Percentiles rank a stretch among this genome's conserved stretches.
Conservation (phyloP, 2,329 filamentous ascomycete genomes). For the Cordyceps farinosa region DNA sequence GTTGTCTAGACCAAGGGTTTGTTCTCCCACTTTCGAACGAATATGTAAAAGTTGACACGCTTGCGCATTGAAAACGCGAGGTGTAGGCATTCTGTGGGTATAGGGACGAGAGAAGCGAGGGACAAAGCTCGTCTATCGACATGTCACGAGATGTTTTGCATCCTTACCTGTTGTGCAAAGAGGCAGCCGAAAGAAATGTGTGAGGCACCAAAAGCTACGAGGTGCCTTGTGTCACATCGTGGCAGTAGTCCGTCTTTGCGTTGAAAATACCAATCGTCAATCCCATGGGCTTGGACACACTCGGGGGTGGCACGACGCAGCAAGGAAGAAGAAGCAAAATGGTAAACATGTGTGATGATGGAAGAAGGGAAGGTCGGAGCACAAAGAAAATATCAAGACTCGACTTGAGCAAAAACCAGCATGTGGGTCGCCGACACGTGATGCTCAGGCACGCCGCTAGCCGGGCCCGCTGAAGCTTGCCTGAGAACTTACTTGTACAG, state of each 20-base stretch:
- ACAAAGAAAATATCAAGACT: conserved; percentile 9
- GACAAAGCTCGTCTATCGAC: neutral
- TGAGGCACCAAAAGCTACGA: conserved; percentile 1
- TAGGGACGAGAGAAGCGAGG: neutral
- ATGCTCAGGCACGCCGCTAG: neutral
- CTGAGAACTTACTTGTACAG: neutral
- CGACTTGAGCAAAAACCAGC: conserved; percentile 3
- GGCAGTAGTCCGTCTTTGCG: neutral
- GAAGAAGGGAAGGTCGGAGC: neutral
- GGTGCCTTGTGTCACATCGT: neutral
- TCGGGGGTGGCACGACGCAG: neutral
- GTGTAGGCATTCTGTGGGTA: conserved; percentile 61
- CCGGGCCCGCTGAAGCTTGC: neutral
- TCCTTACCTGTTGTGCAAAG: conserved; percentile 11
- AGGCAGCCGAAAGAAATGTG: neutral
- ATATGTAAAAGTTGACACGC: conserved; percentile 56
- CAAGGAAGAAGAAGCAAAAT: neutral
- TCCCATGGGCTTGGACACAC: neutral
- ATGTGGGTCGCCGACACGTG: conserved; percentile 27
- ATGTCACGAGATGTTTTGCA: conserved; percentile 1
- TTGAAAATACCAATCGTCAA: neutral
- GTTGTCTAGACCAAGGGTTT: conserved; percentile 63
- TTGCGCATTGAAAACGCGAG: conserved; percentile 54
- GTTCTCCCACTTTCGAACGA: conserved; percentile 60
- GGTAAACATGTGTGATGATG: neutral